These are phyloP conservation scores for Trametes sanguinea DNA, from an alignment of 768 basidiomycete species.

Conservation along the genomic window DNA sequence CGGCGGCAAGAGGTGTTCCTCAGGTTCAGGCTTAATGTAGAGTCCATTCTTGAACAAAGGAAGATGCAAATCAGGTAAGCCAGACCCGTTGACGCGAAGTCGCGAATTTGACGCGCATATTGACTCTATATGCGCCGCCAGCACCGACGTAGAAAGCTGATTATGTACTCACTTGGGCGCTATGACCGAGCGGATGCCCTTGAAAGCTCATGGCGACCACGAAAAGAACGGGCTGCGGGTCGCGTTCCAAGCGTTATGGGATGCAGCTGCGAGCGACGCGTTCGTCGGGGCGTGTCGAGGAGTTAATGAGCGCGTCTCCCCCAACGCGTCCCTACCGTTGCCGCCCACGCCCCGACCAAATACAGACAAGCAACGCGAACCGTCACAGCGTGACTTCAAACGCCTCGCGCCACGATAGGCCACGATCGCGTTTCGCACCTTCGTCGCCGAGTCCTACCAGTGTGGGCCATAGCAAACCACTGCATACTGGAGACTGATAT, in stretches of 20 bases:
- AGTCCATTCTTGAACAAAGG: constrained; percentile 9
- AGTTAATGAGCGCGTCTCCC: constrained; percentile 12
- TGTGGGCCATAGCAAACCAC: too few species aligned
- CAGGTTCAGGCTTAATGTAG: constrained; percentile 37
- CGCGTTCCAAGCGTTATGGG: background rate
- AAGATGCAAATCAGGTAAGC: constrained; percentile 13
- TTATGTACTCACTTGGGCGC: constrained; percentile 1
- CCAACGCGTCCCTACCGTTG: constrained; percentile 15
- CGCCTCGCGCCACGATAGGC: background rate
- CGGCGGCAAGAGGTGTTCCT: constrained; percentile 21
- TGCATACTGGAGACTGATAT: too few species aligned
- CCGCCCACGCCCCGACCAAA: constrained; percentile 11
- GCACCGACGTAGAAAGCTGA: background rate
- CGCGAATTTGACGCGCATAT: constrained; percentile 3
- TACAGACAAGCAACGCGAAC: constrained; percentile 18
- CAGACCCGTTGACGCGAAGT: constrained; percentile 1
- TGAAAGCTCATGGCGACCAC: constrained; percentile 24
- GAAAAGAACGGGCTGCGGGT: background rate
- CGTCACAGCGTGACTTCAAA: constrained; percentile 21
- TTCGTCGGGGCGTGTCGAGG: background rate
- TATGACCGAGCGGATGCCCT: constrained; percentile 16
- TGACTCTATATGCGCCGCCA: background rate
- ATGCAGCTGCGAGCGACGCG: background rate
- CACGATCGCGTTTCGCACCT: too few species aligned
- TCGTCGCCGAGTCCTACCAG: too few species aligned